Conservation (phyloP, 306 rosid species). For the Lagenaria siceraria region DNA sequence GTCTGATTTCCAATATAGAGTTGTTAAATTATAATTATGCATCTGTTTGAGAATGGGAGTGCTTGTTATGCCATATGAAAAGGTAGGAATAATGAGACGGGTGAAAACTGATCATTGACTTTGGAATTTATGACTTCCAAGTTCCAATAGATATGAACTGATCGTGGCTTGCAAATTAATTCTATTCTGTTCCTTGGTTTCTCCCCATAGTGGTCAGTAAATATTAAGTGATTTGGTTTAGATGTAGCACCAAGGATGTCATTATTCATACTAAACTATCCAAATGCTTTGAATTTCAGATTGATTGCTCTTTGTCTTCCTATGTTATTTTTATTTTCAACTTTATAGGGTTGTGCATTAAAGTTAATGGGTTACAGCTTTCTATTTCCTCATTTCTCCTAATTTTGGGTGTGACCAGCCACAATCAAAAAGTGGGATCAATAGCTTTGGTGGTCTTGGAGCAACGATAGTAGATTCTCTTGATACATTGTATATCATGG, state of each 20-base stretch:
- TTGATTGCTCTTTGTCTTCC: neutral
- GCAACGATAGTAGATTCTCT: slow-evolving; percentile 95
- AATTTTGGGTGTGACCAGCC: slow-evolving; percentile 48
- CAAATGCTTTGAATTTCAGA: neutral
- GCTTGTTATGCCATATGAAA: neutral
- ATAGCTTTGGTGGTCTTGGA: slow-evolving; percentile 99
- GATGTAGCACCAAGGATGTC: neutral
- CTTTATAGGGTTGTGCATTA: neutral
- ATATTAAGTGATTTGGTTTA: neutral
- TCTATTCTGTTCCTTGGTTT: neutral
- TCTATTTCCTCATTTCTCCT: slow-evolving; percentile 7
- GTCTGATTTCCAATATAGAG: neutral
- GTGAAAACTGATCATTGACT: neutral
- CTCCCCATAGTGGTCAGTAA: neutral
- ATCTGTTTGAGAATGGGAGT: neutral
- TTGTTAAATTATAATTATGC: neutral
- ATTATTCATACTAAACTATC: neutral
- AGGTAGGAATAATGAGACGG: neutral
- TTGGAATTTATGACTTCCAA: neutral
- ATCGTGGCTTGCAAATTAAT: neutral
- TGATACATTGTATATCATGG: slow-evolving; percentile 91
- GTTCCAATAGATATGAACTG: neutral
- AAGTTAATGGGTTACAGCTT: slow-evolving; percentile 16
- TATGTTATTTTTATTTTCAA: neutral
- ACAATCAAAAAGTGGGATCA: slow-evolving; percentile 73